These are phyloP conservation scores for Fusarium domesticum DNA, from an alignment of 2,329 filamentous ascomycete species.

Conservation along the genomic window DNA sequence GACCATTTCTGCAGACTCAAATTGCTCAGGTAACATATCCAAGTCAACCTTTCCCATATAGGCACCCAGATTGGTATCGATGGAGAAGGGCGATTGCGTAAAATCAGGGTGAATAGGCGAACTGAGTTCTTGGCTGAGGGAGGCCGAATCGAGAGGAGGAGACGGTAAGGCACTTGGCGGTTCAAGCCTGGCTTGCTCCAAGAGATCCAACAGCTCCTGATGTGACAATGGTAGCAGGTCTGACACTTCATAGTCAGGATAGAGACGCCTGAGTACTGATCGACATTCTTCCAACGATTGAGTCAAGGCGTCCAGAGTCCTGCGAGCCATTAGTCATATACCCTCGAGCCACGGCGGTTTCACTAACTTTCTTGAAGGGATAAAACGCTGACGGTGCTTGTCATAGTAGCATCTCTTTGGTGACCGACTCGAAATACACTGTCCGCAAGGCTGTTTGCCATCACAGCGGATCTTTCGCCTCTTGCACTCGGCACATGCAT, in stretches of 20 bases:
- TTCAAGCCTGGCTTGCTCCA: constrained; percentile 47
- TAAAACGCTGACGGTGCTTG: constrained; percentile 72
- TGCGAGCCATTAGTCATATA: constrained; percentile 24
- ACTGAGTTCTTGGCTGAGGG: constrained; percentile 43
- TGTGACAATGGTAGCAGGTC: constrained; percentile 53
- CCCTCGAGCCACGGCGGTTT: constrained; percentile 8
- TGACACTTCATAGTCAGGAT: constrained; percentile 55
- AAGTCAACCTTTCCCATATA: constrained; percentile 22
- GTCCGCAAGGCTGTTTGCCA: constrained; percentile 76
- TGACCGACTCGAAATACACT: constrained; percentile 78
- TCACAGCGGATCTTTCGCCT: constrained; percentile 82
- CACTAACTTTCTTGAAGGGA: constrained; percentile 72
- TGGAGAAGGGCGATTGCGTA: constrained; percentile 19
- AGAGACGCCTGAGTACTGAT: constrained; percentile 44
- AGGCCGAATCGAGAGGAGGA: constrained; percentile 51
- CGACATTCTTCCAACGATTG: constrained; percentile 64
- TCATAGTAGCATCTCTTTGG: constrained; percentile 78
- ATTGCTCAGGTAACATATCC: constrained; percentile 16
- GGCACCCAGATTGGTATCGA: constrained; percentile 21
- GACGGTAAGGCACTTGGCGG: constrained; percentile 47
- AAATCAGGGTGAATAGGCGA: constrained; percentile 32
- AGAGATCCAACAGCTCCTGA: constrained; percentile 56
- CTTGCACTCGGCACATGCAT: constrained; percentile 74
- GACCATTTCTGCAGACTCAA: constrained; percentile 9
- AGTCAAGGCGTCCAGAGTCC: constrained; percentile 60